phyloP scores from a whole-genome alignment of 1,139 yeast species.

The Pichiaceae sp. region DNA sequence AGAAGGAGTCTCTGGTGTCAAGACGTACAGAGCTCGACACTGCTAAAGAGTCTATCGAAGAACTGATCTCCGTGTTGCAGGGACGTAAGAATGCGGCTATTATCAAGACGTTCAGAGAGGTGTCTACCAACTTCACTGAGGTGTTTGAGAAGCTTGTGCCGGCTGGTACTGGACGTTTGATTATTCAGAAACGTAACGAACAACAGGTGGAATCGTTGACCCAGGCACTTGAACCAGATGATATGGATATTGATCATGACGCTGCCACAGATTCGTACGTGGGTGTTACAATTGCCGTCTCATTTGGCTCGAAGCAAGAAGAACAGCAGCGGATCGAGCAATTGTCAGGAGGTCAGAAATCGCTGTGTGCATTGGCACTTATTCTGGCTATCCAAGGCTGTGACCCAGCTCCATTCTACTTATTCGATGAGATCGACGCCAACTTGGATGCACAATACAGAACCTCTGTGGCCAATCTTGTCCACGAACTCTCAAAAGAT shows the following conservation, averaged over 20 bases:
- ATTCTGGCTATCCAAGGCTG: constrained; percentile 90
- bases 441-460: constrained; percentile 90
- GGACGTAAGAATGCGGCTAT: constrained; percentile 81
- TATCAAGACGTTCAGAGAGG: constrained; percentile 66
- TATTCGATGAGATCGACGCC: constrained; percentile 95
- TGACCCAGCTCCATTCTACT: constrained; percentile 95
- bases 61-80: constrained; percentile 63
- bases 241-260: constrained; percentile 21
- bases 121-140: constrained; percentile 62
- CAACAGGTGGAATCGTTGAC: constrained; percentile 10
- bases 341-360: constrained; percentile 93
- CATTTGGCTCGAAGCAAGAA: constrained; percentile 79
- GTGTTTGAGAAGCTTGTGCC: constrained; percentile 82
- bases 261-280: constrained; percentile 40
- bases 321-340: constrained; percentile 89
- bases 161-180: constrained; percentile 65
- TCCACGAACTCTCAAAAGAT: constrained; percentile 50
- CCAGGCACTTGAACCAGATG: constrained; percentile 11
- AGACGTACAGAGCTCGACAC: constrained; percentile 64
- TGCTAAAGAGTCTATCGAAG: constrained; percentile 67
- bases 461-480: constrained; percentile 75
- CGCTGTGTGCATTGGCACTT: constrained; percentile 87
- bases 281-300: constrained; percentile 83
- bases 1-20: constrained; percentile 54
- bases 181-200: constrained; percentile 46